Conservation (phyloP, 495 filamentous ascomycete genomes). For the Podospora australis region DNA sequence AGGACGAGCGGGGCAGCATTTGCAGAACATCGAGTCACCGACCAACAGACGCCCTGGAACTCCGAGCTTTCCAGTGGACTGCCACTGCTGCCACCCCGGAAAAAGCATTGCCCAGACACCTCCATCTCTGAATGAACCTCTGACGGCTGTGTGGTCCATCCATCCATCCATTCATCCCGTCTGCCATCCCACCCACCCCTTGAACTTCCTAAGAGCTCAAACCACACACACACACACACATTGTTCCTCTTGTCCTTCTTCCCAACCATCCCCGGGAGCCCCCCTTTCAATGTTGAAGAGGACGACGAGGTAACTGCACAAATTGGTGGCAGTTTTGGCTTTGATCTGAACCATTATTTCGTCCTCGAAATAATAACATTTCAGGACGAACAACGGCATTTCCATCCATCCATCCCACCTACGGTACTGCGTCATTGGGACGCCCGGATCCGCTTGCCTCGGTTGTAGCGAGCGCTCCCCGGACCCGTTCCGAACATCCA, state of each 20-base stretch:
- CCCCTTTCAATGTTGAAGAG: conserved; percentile 1
- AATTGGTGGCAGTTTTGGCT: conserved; percentile 6
- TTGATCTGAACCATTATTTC: no score
- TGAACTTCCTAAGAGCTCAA: no score
- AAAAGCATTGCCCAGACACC: neutral
- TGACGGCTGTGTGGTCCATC: no score
- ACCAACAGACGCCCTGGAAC: neutral
- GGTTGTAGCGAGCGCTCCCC: conserved; percentile 8
- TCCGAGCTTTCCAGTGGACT: neutral
- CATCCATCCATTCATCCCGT: no score
- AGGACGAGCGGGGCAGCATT: no score
- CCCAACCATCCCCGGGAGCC: neutral
- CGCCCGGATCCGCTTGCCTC: conserved; percentile 22
- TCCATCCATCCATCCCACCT: no score
- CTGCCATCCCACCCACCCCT: no score
- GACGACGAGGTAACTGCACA: neutral
- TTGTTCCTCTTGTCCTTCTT: conserved; percentile 4
- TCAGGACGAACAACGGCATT: no score
- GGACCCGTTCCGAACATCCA: conserved; percentile 2
- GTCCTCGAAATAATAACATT: no score
- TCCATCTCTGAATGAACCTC: neutral
- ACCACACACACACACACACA: neutral
- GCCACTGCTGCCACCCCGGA: neutral
- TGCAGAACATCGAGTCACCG: neutral
- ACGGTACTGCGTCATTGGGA: conserved; percentile 14